Base-by-base conservation (phyloP, 352 stramenopile species). In the Phytophthora pini region DNA sequence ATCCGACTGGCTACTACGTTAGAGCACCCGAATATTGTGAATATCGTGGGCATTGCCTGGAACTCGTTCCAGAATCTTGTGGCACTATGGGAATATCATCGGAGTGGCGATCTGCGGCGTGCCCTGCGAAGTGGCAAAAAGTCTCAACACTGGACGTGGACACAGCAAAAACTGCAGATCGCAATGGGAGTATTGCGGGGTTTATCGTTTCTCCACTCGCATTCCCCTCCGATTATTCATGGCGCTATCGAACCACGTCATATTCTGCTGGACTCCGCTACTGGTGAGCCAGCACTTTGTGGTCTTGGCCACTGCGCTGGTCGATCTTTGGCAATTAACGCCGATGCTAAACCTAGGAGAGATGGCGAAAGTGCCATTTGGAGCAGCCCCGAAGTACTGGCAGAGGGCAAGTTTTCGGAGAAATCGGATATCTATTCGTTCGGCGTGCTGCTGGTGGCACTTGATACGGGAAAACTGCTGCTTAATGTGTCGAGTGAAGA, bases 371-470 rank as follows among this genome's bases (percentile, higher is more conserved):
- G 59, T 29, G 73, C 68, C 41, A 61, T 87, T 15, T 89, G 76
- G 78, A 82, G 45, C 22, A 80, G 76, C 2, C 80, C 80, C 0
- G 78, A 89, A 56, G 75, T 88, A n/a, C 67, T 88, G 48, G 57
- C 39, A 29, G 66, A 62, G 0, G 54, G 72, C 20, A 46, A 63
- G 0, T 84, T 76, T 45, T 77, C 80, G 10, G 59, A 68, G 24
- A 82, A 85, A 24, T 64, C 74, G 5, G 78, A 89, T 32, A 66
- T 89, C 2, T 89, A 86, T 59, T 86, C 80, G 43, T 83, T 88
- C 17, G 80, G 80, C 6, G 66, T 84, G 31, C 54, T 89, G 31
- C 39, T 89, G 36, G 76, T 79, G 5, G 75, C 84, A 54, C 61
- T 90, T n/a, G 81, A 90, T 57, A 87, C 79, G 4, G 80, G 76